Evolutionary conservation across 192 early-diverging fungal species (phyloP).

Genomic region (Phycomyces nitens): DNA sequence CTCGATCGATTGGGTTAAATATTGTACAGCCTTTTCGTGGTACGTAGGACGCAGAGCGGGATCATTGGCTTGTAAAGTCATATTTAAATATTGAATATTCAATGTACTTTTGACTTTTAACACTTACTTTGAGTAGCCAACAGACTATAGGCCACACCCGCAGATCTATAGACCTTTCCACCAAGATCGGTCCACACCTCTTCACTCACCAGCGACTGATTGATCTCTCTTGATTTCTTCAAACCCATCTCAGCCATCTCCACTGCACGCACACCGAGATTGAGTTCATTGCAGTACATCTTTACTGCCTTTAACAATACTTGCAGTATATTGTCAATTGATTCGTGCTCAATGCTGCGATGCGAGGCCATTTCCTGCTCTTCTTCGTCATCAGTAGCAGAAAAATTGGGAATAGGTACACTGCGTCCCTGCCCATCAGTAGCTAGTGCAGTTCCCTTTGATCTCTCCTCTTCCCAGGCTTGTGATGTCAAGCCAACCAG

Average conservation of each 20-base stretch:
- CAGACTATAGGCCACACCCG: slow-evolving; percentile 38
- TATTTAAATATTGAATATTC: no score
- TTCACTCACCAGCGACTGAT: neutral
- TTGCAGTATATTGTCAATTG: slow-evolving; percentile 12
- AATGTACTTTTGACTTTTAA: no score
- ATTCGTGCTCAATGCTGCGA: slow-evolving; percentile 27
- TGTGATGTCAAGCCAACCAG: slow-evolving; percentile 42
- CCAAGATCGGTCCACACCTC: neutral
- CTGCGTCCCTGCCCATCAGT: slow-evolving; percentile 14
- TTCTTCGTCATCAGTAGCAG: slow-evolving; percentile 1
- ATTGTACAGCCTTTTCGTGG: slow-evolving; percentile 55
- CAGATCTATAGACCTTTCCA: slow-evolving; percentile 27
- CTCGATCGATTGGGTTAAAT: slow-evolving; percentile 49
- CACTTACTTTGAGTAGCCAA: slow-evolving; percentile 39
- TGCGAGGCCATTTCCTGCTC: slow-evolving; percentile 16
- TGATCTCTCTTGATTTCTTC: slow-evolving; percentile 11
- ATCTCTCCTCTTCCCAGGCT: slow-evolving; percentile 19
- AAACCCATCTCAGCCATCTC: slow-evolving; percentile 31
- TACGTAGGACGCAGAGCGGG: slow-evolving; percentile 58
- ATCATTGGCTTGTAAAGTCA: slow-evolving; percentile 46
- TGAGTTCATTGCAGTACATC: slow-evolving; percentile 37
- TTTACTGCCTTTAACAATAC: slow-evolving; percentile 42
- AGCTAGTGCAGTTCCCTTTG: slow-evolving; percentile 12
- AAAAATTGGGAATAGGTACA: slow-evolving; percentile 19
- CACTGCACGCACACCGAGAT: slow-evolving; percentile 18